Evolutionary conservation across 331 rosid genomes (phyloP).

Genomic region (Saraca asoca): DNA sequence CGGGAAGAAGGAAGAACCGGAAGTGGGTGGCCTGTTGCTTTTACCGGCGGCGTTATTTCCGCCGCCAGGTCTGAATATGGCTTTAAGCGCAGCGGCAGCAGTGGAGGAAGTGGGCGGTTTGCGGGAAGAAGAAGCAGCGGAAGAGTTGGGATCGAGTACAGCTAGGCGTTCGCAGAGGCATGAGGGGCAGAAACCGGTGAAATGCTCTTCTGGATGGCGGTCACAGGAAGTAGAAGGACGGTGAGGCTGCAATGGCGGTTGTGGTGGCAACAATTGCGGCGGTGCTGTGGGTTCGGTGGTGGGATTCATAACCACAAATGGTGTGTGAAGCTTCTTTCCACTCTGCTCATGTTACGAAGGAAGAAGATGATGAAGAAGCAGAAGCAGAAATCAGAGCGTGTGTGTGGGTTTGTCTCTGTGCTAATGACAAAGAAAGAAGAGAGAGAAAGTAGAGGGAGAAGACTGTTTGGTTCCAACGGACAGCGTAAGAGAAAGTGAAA

Average conservation of each 20-base stretch:
- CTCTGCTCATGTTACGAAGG: slow-evolving; percentile 65
- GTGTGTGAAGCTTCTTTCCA: slow-evolving; percentile 35
- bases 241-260: slow-evolving; percentile 63
- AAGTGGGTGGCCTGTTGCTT: slow-evolving; percentile 30
- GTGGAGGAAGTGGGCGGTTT: slow-evolving; percentile 77
- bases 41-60: slow-evolving; percentile 14
- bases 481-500: slow-evolving; percentile 30
- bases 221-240: slow-evolving; percentile 80
- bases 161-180: slow-evolving; percentile 99
- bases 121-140: slow-evolving; percentile 62
- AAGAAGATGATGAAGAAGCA: slow-evolving; percentile 11
- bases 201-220: slow-evolving; percentile 80
- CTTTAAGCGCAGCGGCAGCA: slow-evolving; percentile 90
- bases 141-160: slow-evolving; percentile 71
- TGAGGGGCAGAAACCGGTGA: slow-evolving; percentile 98
- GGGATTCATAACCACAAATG: slow-evolving; percentile 79
- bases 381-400: slow-evolving; percentile 11
- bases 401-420: slow-evolving; percentile 18
- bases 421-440: slow-evolving; percentile 11
- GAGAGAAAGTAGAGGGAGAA: slow-evolving; percentile 1
- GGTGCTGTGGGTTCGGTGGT: slow-evolving; percentile 43
- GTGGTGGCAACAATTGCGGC: slow-evolving; percentile 46
- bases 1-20: slow-evolving; percentile 57
- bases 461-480: slow-evolving; percentile 57
- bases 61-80: slow-evolving; percentile 68